These are phyloP conservation scores for Saccharomyces kudriavzevii DNA, from an alignment of 805 yeast species.

Conservation along the genomic window DNA sequence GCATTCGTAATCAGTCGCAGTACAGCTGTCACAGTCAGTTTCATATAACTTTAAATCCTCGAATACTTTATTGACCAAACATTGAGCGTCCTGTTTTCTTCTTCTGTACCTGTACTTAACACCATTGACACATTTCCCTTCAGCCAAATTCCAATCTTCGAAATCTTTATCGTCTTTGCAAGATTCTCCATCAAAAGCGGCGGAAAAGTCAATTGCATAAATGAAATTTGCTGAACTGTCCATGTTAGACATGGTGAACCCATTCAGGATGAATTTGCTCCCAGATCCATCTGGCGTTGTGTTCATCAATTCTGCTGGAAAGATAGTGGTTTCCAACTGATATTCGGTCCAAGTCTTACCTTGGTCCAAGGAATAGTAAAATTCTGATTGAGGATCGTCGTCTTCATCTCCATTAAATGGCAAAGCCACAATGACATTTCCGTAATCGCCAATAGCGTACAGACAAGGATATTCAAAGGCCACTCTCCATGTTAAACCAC, in stretches of 20 bases:
- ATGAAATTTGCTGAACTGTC: constrained; percentile 8
- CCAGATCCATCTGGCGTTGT: constrained; percentile 70
- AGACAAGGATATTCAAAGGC: constrained; percentile 45
- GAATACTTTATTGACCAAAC: constrained; percentile 37
- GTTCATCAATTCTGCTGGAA: constrained; percentile 35
- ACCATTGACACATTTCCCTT: constrained; percentile 54
- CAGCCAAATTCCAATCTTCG: constrained; percentile 47
- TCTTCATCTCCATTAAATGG: constrained; percentile 35
- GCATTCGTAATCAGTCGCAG: constrained; percentile 65
- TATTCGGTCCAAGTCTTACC: constrained; percentile 57
- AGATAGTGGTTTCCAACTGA: constrained; percentile 38
- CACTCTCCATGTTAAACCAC: constrained; percentile 64
- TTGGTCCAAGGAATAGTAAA: constrained; percentile 59
- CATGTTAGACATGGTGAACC: constrained; percentile 19
- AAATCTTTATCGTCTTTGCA: constrained; percentile 43
- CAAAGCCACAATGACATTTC: constrained; percentile 61
- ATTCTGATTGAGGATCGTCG: constrained; percentile 29
- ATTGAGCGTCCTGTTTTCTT: constrained; percentile 56
- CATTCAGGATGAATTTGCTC: constrained; percentile 45
- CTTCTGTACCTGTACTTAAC: constrained; percentile 54
- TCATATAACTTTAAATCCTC: constrained; percentile 35
- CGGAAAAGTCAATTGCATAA: constrained; percentile 45
- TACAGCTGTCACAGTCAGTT: constrained; percentile 54
- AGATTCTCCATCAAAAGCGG: constrained; percentile 40
- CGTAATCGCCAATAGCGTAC: constrained; percentile 67